Base-by-base conservation (phyloP, 305 asterid genomes). In the Fraxinus platypoda region DNA sequence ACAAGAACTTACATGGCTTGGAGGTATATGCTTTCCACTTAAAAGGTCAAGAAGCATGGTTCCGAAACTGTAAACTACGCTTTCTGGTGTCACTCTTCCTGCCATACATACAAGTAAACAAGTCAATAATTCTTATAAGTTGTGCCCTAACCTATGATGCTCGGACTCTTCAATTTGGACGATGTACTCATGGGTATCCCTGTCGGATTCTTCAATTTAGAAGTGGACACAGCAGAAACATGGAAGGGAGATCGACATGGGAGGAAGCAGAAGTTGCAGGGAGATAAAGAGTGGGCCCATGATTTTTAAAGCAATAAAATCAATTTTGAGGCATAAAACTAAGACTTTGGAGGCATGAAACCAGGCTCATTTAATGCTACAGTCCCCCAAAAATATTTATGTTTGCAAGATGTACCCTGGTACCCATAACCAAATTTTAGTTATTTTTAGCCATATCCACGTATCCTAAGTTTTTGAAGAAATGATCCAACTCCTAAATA, bases 21-120 rank as follows among this genome's bases (percentile, higher is more conserved):
- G 98, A 84, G 98, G 98, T 82, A 94, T 94, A 81, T 94, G 98
- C 81, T 94, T 93, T 84, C 96, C 98, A 76, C 98, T 94, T 73
- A 93, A 88, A 88, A 94, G 95, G 89, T 94, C 97, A 0, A 94
- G 92, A 89, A 94, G 86, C 93, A 94, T 92, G 19, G 98, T 94
- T 31, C 98, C 98, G 57, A 94, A 94, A 88, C 98, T 94, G 90
- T 92, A 94, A 80, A 94, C 91, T n/a, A 93, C 98, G 85, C 98
- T 94, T 73, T 94, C 98, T 73, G 90, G 90, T 57, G 97, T 92
- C 78, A 94, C 94, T 90, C 95, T 88, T 89, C 98, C 98, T 94
- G 94, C 82, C 75, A 70, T 7, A 12, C 75, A 31, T 37, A 37
- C 43, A 37, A 26, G 21, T 70, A 70, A 31, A 70, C 75, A 3